Evolutionary conservation across 208 protist genomes (phyloP).

Genomic region (Phytomonas sp.): DNA sequence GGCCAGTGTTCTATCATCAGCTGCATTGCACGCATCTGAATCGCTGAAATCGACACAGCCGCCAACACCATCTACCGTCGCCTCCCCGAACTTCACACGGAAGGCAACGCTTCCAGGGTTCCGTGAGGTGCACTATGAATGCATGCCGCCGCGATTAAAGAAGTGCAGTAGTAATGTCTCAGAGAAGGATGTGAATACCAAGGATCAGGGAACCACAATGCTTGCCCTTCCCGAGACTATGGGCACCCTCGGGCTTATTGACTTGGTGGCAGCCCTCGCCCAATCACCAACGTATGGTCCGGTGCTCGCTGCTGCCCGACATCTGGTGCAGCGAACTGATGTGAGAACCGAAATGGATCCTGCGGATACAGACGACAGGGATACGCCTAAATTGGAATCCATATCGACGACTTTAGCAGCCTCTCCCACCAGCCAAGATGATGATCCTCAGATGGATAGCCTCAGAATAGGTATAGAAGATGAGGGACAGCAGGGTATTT

Average conservation of each 20-base stretch:
- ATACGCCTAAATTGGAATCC: not conserved
- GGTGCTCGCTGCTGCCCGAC: not conserved
- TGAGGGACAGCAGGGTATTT: not conserved
- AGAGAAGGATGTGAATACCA: not conserved
- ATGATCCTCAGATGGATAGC: not conserved
- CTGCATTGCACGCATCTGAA: not conserved
- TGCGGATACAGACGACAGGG: not conserved
- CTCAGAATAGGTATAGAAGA: not conserved
- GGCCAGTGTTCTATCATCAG: not conserved
- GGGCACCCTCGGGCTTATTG: not conserved
- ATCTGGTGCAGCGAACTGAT: not conserved
- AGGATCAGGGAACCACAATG: not conserved
- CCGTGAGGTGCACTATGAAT: not conserved
- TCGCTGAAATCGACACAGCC: not conserved
- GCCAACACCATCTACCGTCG: not conserved
- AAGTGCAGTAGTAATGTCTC: not conserved
- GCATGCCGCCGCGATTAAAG: not conserved
- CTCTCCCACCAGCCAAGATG: not conserved
- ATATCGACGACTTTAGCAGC: not conserved
- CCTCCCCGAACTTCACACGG: not conserved
- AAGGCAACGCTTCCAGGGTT: not conserved
- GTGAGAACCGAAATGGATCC: not conserved
- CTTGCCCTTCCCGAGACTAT: not conserved
- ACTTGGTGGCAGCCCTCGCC: not conserved
- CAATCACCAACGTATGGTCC: not conserved